Conservation (phyloP, 768 basidiomycete species). For the Boletus subcaerulescens region DNA sequence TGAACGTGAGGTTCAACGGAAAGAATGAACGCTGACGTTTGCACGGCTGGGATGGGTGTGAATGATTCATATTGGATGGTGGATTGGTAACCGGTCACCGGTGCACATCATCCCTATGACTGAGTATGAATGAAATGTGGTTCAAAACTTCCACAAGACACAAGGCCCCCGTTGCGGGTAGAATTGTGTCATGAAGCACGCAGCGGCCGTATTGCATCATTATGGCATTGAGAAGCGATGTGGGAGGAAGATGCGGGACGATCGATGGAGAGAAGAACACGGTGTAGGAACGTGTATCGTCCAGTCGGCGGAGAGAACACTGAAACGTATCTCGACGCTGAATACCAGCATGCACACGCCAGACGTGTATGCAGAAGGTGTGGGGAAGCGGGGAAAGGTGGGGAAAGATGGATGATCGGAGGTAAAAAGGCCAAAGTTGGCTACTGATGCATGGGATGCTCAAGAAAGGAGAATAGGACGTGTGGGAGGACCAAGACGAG, state of each 20-base stretch:
- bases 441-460: not conserved
- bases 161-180: conserved; percentile 8
- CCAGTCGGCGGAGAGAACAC: conserved; percentile 5
- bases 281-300: conserved; percentile 6
- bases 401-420: conserved; percentile 9
- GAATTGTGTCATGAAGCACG: conserved; percentile 4
- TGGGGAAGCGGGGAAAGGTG: conserved; percentile 28
- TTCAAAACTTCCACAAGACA: conserved; percentile 6
- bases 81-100: not conserved
- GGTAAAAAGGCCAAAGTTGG: conserved; percentile 3
- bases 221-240: conserved; percentile 19
- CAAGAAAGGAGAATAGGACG: conserved; percentile 1
- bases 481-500: not conserved
- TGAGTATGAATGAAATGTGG: not conserved
- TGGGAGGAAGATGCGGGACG: conserved; percentile 23
- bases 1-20: not conserved
- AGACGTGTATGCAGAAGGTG: conserved; percentile 5
- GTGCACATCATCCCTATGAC: conserved; percentile 4
- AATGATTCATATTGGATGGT: not conserved
- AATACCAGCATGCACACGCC: not conserved
- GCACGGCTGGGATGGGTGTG: not conserved
- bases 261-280: conserved; percentile 12
- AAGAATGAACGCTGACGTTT: not conserved
- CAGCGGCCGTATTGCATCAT: conserved; percentile 18
- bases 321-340: not conserved